Evolutionary conservation across 352 stramenopile genomes (phyloP).

Genomic region (Plasmopara viticola): DNA sequence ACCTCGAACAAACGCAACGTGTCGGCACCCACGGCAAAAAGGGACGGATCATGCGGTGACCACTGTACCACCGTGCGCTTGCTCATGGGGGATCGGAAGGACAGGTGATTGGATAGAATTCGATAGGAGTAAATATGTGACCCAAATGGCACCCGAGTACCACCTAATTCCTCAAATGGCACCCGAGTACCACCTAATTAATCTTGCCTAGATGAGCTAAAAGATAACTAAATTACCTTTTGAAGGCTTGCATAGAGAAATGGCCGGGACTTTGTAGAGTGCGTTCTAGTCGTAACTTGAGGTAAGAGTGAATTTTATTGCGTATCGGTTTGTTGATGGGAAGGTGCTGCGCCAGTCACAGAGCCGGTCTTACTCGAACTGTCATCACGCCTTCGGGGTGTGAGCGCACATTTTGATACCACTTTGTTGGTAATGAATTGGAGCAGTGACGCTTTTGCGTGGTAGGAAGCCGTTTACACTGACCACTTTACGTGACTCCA

Average conservation of each 20-base stretch:
- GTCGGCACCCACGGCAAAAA: conserved; percentile 79
- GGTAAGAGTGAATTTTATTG: background rate
- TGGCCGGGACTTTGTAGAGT: background rate
- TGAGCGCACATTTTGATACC: too few species aligned
- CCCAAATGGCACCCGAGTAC: too few species aligned
- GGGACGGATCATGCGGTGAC: conserved; percentile 73
- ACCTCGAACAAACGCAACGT: conserved; percentile 82
- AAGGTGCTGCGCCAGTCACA: background rate
- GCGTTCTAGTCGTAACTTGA: background rate
- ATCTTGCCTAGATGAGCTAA: too few species aligned
- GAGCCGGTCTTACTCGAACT: too few species aligned
- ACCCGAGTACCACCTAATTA: too few species aligned
- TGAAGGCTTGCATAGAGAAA: too few species aligned
- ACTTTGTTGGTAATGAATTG: background rate
- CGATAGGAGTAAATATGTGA: too few species aligned
- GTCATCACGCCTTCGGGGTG: too few species aligned
- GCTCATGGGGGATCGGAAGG: conserved; percentile 35
- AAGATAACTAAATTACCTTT: too few species aligned
- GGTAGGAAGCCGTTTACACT: background rate
- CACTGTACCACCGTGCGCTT: conserved; percentile 80
- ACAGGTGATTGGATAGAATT: background rate
- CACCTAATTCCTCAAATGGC: too few species aligned
- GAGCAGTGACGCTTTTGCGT: background rate
- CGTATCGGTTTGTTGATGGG: background rate
- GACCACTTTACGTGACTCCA: background rate